These are phyloP conservation scores for Balamuthia mandrillaris DNA, from an alignment of 208 protist species.

Conservation along the genomic window DNA sequence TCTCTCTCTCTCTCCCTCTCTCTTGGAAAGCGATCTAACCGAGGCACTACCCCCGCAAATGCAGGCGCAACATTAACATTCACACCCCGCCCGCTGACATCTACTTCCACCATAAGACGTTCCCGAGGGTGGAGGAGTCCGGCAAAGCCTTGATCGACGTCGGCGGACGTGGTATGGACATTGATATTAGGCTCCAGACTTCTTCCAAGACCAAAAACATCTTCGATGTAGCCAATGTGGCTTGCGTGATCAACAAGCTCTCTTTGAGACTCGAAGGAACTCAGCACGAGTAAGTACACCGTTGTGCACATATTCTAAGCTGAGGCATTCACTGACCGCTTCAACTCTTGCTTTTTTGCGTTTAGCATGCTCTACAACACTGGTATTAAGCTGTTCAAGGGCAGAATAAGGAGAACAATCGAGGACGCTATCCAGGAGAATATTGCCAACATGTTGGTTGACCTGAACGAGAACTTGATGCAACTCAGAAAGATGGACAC, in stretches of 20 bases:
- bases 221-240: background rate
- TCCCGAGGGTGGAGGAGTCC: slow-evolving; percentile 4
- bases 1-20: background rate
- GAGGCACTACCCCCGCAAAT: background rate
- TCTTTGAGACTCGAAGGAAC: background rate
- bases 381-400: background rate
- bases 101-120: background rate
- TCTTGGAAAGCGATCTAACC: background rate
- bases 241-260: background rate
- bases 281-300: background rate
- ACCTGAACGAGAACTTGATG: no score
- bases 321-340: no score
- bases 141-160: background rate
- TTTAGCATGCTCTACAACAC: background rate
- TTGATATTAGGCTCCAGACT: background rate
- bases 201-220: background rate
- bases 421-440: background rate
- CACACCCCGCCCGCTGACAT: background rate
- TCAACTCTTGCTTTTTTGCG: background rate
- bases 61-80: background rate
- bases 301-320: no score
- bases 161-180: background rate
- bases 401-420: background rate
- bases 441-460: no score
- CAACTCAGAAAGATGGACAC: no score